Evolutionary conservation across 2,329 filamentous ascomycete species (phyloP), one percentile per base, ranked within the genome.

Genomic region (Thelonectria olida): DNA sequence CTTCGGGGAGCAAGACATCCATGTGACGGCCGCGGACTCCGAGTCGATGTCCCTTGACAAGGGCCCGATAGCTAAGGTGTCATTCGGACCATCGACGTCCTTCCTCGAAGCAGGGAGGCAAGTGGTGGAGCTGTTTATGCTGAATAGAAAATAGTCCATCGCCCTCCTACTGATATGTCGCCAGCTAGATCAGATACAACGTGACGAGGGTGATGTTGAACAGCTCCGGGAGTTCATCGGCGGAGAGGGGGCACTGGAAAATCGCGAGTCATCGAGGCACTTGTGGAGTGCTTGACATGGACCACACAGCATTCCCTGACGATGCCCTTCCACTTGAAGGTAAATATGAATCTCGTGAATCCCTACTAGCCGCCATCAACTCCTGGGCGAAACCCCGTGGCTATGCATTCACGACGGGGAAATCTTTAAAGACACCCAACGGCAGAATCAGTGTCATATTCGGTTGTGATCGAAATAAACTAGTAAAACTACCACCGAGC

Each of bases 351-450:
- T 19, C 38, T 19, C 15, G 38, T 41, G n/a, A 41, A 41, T 19
- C 38, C 17, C 38, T 19, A 3, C 10, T 41, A n/a, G n/a, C n/a
- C n/a, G n/a, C n/a, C n/a, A n/a, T n/a, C n/a, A n/a, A n/a, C n/a
- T n/a, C n/a, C n/a, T 49, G 61, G 25, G 17, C 17, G 38, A 41
- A 41, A 41, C 10, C 45, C 27, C 15, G 54, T 42, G 58, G 64
- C 13, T 67, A 67, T 60, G 58, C 51, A 12, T 67, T 67, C 22
- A 61, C 36, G 6, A 67, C 59, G 8, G 54, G 65, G 2, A 63
- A 60, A 38, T 65, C 65, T 28, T 36, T 17, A 1, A 67, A 56
- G 34, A 63, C 38, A 8, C 39, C 28, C 22, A 67, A 50, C 27
- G 62, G 65, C 20, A 20, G 54, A 17, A 34, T 56, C 7, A 59